These are phyloP conservation scores for Trametes meyenii DNA, from an alignment of 768 basidiomycete genomes.

Conservation along the genomic window DNA sequence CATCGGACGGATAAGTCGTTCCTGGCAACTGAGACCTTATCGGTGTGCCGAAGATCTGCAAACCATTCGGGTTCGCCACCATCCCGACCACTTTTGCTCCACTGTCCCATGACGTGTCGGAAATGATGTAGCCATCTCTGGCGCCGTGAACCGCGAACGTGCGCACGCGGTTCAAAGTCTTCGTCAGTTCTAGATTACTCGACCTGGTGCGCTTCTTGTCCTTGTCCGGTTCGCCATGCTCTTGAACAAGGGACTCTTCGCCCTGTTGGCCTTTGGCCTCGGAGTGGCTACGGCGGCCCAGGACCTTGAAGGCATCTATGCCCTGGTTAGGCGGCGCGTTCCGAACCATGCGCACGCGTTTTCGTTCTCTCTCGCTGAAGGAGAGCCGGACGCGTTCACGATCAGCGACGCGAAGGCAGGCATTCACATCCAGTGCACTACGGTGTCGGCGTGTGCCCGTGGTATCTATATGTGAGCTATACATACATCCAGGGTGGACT, in stretches of 20 bases:
- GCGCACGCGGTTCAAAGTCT: no score
- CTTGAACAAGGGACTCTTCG: neutral
- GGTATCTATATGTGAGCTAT: constrained; percentile 41
- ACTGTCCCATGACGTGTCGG: no score
- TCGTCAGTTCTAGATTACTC: no score
- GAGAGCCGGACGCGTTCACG: constrained; percentile 37
- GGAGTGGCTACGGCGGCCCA: neutral
- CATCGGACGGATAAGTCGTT: no score
- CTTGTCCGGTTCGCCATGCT: constrained; percentile 1
- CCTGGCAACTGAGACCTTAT: no score
- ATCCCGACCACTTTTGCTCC: no score
- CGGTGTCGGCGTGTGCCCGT: constrained; percentile 41
- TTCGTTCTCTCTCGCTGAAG: constrained; percentile 33
- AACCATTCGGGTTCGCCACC: no score
- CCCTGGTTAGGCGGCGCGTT: constrained; percentile 40
- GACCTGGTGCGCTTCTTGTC: neutral
- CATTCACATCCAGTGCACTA: constrained; percentile 39
- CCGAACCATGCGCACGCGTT: constrained; percentile 38
- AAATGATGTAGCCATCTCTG: neutral
- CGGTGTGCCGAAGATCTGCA: no score
- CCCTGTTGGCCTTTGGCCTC: constrained; percentile 8
- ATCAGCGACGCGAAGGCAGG: constrained; percentile 34
- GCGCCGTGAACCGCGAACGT: neutral
- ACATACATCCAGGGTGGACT: neutral
- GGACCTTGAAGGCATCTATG: constrained; percentile 37